Conservation (phyloP, 108 stramenopile species). For the Fragilaria crotonensis region DNA sequence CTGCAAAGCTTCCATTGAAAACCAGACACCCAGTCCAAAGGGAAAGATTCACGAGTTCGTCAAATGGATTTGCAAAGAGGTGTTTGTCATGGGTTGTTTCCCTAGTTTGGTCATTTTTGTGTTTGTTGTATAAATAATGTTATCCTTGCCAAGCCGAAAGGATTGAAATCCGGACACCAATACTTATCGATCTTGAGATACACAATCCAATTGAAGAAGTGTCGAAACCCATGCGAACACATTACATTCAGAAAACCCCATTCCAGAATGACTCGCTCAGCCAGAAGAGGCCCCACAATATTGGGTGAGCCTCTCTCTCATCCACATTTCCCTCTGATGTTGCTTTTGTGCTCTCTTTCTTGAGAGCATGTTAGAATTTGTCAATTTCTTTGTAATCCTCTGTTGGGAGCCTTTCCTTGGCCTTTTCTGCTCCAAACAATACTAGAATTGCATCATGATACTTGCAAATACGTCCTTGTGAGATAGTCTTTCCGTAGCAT, state of each 20-base stretch:
- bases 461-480: slow-evolving; percentile 12
- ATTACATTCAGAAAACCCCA: not conserved
- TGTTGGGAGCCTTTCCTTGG: slow-evolving; percentile 10
- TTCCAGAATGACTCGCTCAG: not conserved
- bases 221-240: slow-evolving; percentile 15
- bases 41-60: slow-evolving; percentile 8
- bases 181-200: slow-evolving; percentile 13
- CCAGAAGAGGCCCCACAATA: slow-evolving; percentile 17
- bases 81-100: slow-evolving; percentile 23
- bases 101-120: slow-evolving; percentile 25
- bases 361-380: slow-evolving; percentile 11
- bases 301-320: slow-evolving; percentile 15
- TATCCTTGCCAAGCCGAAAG: slow-evolving; percentile 11
- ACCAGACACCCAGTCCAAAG: slow-evolving; percentile 16
- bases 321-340: not conserved
- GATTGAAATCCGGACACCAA: slow-evolving; percentile 15
- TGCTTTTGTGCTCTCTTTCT: slow-evolving; percentile 1
- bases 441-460: slow-evolving; percentile 31
- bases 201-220: slow-evolving; percentile 25
- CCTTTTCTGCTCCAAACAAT: slow-evolving; percentile 16
- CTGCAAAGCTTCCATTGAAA: no score
- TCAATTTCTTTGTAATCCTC: slow-evolving; percentile 12
- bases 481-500: slow-evolving; percentile 11
- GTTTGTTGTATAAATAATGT: slow-evolving; percentile 13
- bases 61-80: slow-evolving; percentile 24